phyloP scores from a whole-genome alignment of 345 rosid species.

The Ceriops decandra region DNA sequence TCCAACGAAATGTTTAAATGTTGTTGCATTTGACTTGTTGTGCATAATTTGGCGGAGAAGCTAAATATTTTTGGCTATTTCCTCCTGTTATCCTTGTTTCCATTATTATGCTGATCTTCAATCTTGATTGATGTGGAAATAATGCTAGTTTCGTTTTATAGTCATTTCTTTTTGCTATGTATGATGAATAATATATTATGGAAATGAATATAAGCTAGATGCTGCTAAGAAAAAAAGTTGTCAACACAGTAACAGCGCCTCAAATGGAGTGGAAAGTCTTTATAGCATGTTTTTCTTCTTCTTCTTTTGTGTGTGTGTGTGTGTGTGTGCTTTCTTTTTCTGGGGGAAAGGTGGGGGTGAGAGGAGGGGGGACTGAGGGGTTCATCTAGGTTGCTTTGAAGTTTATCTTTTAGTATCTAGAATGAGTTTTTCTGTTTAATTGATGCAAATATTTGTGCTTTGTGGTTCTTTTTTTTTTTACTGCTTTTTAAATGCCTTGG shows the following conservation, averaged over 20 bases:
- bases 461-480: too few species aligned
- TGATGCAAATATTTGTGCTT: too few species aligned
- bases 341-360: too few species aligned
- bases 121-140: neutral
- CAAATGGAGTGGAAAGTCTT: neutral
- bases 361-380: too few species aligned
- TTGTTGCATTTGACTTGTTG: neutral
- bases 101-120: neutral
- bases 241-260: neutral
- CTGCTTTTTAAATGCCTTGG: neutral
- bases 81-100: neutral
- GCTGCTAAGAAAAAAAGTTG: neutral
- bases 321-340: too few species aligned
- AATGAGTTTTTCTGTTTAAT: too few species aligned
- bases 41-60: neutral
- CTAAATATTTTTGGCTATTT: neutral
- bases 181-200: neutral
- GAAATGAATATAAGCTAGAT: neutral
- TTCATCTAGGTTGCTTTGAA: too few species aligned
- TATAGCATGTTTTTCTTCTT: neutral
- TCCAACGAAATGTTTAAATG: neutral
- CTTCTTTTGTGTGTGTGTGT: too few species aligned
- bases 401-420: too few species aligned
- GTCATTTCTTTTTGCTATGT: neutral
- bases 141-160: neutral